Percentiles rank a stretch among this genome's conserved stretches.
These are phyloP conservation scores for Candida ovalis DNA, from an alignment of 805 yeast genomes.

Conservation along the genomic window DNA sequence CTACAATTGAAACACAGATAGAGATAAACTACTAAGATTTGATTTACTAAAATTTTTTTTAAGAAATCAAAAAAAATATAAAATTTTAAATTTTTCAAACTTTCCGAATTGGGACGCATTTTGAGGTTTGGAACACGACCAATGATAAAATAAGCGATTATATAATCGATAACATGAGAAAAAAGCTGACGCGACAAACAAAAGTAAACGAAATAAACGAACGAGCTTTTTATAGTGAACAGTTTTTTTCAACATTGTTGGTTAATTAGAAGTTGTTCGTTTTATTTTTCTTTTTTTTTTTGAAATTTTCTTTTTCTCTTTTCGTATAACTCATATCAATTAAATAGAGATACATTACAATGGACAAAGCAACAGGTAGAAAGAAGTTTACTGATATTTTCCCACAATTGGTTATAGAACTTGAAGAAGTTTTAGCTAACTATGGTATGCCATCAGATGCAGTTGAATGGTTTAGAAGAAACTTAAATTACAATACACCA, in stretches of 20 bases:
- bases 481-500: constrained; percentile 81
- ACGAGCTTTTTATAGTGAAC: not conserved
- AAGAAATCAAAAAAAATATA: not conserved
- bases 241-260: not conserved
- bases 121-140: not conserved
- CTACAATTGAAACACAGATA: no score
- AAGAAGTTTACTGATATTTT: constrained; percentile 62
- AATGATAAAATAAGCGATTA: not conserved
- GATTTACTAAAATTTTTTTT: not conserved
- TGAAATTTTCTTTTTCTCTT: not conserved
- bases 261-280: no score
- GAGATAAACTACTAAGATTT: no score
- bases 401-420: constrained; percentile 74
- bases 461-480: constrained; percentile 73
- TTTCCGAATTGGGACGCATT: not conserved
- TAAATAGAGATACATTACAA: constrained; percentile 5
- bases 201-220: not conserved
- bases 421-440: constrained; percentile 52
- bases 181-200: not conserved
- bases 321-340: not conserved
- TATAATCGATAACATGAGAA: no score
- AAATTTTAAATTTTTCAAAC: constrained; percentile 1
- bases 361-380: constrained; percentile 41
- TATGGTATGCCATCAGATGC: constrained; percentile 88
- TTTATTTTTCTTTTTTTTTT: no score